Base-by-base conservation (phyloP, 306 rosid species). In the Dalbergia cochinchinensis region DNA sequence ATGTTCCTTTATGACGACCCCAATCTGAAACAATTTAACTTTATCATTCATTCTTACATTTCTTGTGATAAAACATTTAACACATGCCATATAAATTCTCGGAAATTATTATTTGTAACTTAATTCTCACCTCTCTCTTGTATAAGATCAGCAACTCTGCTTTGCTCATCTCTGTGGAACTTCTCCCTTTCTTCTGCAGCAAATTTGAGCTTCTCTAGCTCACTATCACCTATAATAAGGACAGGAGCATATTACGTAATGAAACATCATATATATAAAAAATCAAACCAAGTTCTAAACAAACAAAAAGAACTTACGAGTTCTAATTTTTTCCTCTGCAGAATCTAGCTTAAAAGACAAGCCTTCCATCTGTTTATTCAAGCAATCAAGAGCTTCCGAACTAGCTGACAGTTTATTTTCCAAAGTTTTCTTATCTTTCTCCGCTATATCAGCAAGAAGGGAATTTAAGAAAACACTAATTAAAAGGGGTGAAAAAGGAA, bases 281-380 rank as follows among this genome's bases (percentile, higher is more conserved):
- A 65, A 70, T 63, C 9, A 75, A 79, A 78, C 67, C 59, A 64
- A 79, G 11, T 47, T 39, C 18, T 15, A 65, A 66, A 73, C 34
- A 37, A 65, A 65, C 34, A 45, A 31, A 61, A 63, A 44, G 60
- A 31, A 83, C 96, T 87, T 78, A 95, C 99, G 85, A 45, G 73
- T 84, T 83, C 77, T 86, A 50, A 93, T 83, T 73, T 81, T 80
- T 68, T 93, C 93, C 87, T 87, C 90, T 9, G 92, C 84, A 34
- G 87, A 85, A 34, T 86, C 90, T 65, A 95, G 76, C 79, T 91
- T 92, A 76, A 91, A 67, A 57, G 94, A 86, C 64, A 92, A 79
- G 70, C 68, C 91, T 44, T 83, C 87, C 97, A 92, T 90, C 80
- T 84, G 91, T 75, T 91, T 86, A 76, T 81, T 91, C 89, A 95